Base-by-base conservation (phyloP, 2,329 filamentous ascomycete species). In the Xylaria sp. region DNA sequence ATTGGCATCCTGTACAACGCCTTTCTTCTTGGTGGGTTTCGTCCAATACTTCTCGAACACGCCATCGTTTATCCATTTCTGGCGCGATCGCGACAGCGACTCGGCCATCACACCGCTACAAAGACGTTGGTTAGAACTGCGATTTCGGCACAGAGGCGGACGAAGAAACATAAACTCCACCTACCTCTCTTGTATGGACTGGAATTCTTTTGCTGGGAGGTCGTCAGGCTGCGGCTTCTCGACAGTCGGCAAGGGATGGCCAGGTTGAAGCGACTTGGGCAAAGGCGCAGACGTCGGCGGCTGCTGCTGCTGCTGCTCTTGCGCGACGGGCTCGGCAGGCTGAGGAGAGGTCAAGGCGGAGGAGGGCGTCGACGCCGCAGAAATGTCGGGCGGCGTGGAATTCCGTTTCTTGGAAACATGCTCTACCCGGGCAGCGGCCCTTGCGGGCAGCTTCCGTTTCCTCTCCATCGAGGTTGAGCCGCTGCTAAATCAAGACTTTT, bases 31-130 rank as follows among this genome's bases (percentile, higher is more conserved):
- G 51, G 83, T 83, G 2, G 91, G 91, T 77, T 94, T 94, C 9
- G 89, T 87, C 91, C 91, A 94, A 79, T 92, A 94, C 75, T 89
- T 91, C 74, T 93, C 90, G 74, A 94, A 93, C 57, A 94, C 85
- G 37, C 91, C 90, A 73, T 91, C 89, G 76, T 84, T 87, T 28
- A 91, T 86, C 91, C 91, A 94, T 85, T 87, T 89, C 66, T 90
- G 85, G 68, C 92, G 90, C 75, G 93, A 96, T 76, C 92, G 87
- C 59, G 87, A 82, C 31, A 96, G 85, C 1, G 92, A 93, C 73
- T 94, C 91, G 75, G 88, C 85, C 67, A 95, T 84, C 23, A 95
- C 91, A 73, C 91, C 92, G 80, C 93, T 94, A 28, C 60, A 69
- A 50, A 52, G 44, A 65, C 12, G 31, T 60, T 13, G 15, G 58